Base-by-base conservation (phyloP, 2,329 filamentous ascomycete genomes). In the Ceratocystis harringtonii region DNA sequence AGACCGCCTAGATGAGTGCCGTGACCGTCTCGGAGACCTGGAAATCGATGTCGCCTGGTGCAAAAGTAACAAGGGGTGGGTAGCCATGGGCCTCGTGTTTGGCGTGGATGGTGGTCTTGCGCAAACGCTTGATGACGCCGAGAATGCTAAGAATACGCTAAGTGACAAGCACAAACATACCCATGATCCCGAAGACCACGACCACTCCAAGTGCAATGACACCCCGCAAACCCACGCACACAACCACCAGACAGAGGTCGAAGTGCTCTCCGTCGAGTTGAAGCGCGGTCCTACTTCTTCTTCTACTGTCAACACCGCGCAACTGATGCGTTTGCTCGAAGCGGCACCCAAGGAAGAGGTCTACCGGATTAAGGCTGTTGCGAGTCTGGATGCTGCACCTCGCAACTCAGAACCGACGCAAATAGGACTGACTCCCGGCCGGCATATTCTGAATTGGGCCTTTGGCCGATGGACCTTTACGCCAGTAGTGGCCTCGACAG, bases 401-500 rank as follows among this genome's bases (percentile, higher is more conserved):
- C 69, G 70, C 19, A 79, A 78, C 70, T 84, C 84, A 0, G 81
- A 83, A 65, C 76, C 78, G 28, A 78, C 81, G 48, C 71, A 75
- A 41, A 72, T 73, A 4, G 71, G 71, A 6, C 68, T 68, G 1
- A 36, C 32, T 2, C 69, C 73, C n/a, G 73, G 72, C 1, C 80
- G 89, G 65, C 96, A 94, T 73, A 96, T 99, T 57, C 81, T 99
- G 67, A 99, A 99, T 74, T 99, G 94, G 94, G 94, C 94, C 0
- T 99, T 99, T 76, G 91, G 91, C 0, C 82, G 94, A 36, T 99
- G 94, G 92, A 95, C 85, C 0, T 96, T 92, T 72, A 95, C 91
- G 1, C 79, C 83, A 3, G 72, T 81, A 3, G 72, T 73, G 0
- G 72, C 73, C 6, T 71, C 72, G 1, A 72, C 73, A 1, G 81